Conservation (phyloP, 139 green algal species). For the Desmodesmus armatus region DNA sequence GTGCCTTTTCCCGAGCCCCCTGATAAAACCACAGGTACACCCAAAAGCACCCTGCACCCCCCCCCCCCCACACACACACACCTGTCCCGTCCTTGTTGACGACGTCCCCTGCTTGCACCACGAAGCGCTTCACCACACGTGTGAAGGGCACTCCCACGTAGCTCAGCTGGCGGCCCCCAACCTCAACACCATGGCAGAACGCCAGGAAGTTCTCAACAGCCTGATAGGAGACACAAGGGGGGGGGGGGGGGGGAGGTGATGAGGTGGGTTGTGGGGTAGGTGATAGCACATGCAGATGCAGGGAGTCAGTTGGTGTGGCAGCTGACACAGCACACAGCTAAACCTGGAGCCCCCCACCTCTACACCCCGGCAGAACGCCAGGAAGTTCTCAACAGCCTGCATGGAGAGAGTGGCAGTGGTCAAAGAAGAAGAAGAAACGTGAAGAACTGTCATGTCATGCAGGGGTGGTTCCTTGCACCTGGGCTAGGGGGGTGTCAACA, state of each 20-base stretch:
- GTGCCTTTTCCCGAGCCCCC: too few relatives aligned
- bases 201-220: slow-evolving; percentile 33
- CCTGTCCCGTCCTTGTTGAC: slow-evolving; percentile 17
- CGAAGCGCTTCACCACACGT: not conserved
- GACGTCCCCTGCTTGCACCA: slow-evolving; percentile 33
- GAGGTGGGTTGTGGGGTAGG: too few relatives aligned
- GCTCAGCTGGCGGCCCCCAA: not conserved
- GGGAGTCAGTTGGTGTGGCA: not conserved
- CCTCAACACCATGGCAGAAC: slow-evolving; percentile 26
- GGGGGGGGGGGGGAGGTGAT: too few relatives aligned
- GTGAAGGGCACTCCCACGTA: slow-evolving; percentile 31
- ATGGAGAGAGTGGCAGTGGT: too few relatives aligned
- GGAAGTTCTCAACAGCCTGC: slow-evolving; percentile 35
- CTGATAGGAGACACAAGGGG: not conserved
- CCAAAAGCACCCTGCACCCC: not conserved
- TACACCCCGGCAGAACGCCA: slow-evolving; percentile 25
- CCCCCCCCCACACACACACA: not conserved
- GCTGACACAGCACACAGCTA: not conserved
- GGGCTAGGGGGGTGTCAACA: too few relatives aligned
- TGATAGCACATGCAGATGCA: not conserved
- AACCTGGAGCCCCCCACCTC: not conserved
- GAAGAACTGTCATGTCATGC: too few relatives aligned
- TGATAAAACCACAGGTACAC: not conserved
- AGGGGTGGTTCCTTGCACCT: too few relatives aligned
- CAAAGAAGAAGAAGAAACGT: too few relatives aligned